Conservation (phyloP, 495 filamentous ascomycete genomes). For the Hypoxylon fuscum region DNA sequence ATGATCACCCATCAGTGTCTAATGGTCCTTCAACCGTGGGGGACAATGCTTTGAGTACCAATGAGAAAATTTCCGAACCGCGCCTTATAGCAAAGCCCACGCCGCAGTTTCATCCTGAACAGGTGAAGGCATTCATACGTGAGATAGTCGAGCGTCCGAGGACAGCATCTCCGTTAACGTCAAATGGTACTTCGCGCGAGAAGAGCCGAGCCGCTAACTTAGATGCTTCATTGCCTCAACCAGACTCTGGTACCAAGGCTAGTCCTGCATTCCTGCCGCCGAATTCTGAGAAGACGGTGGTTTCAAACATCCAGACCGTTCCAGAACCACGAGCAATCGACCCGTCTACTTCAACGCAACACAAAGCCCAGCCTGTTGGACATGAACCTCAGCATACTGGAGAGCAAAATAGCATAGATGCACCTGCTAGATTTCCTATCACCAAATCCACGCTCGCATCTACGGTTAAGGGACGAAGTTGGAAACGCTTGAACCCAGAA, state of each 20-base stretch:
- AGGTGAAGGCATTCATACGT: not conserved
- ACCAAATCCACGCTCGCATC: conserved; percentile 6
- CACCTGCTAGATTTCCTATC: not conserved
- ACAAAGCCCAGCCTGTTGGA: not conserved
- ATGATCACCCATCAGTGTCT: not conserved
- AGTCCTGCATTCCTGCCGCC: not conserved
- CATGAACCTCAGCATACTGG: not conserved
- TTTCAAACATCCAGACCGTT: not conserved
- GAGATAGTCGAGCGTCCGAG: not conserved
- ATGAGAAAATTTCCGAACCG: not conserved
- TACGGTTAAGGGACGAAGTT: conserved; percentile 15
- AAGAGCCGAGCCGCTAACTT: not conserved
- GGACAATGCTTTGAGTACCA: not conserved
- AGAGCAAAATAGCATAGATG: not conserved
- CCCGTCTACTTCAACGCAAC: not conserved
- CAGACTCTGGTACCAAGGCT: not conserved
- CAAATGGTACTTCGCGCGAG: not conserved
- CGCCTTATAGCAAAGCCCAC: not conserved
- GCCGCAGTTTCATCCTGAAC: not conserved
- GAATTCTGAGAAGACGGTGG: not conserved
- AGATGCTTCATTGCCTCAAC: conserved; percentile 1
- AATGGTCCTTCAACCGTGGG: not conserved
- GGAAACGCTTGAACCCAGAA: conserved; percentile 28
- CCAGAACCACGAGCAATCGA: not conserved
- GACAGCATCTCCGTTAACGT: not conserved